Evolutionary conservation across 2,329 filamentous ascomycete genomes (phyloP).

Genomic region (Aspergillus costaricaensis): DNA sequence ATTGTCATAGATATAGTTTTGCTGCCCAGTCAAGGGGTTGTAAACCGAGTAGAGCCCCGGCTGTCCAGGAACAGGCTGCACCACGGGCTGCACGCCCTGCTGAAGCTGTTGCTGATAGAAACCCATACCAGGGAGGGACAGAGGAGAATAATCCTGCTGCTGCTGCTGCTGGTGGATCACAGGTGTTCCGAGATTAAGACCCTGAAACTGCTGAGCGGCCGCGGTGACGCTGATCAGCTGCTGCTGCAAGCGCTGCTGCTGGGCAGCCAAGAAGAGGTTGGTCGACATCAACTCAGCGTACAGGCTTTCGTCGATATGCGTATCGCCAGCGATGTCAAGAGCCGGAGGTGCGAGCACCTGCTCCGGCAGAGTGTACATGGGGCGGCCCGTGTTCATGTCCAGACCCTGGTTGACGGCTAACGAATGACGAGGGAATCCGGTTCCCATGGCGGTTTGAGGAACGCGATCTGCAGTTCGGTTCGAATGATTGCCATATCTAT

Average conservation of each 20-base stretch:
- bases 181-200: constrained; percentile 64
- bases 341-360: constrained; percentile 72
- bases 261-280: constrained; percentile 88
- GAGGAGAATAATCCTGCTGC: constrained; percentile 56
- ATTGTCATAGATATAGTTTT: constrained; percentile 76
- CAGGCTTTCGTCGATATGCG: constrained; percentile 79
- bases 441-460: constrained; percentile 62
- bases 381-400: constrained; percentile 51
- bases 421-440: constrained; percentile 53
- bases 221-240: constrained; percentile 83
- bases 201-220: constrained; percentile 79
- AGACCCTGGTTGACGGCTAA: constrained; percentile 34
- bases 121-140: constrained; percentile 55
- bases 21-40: constrained; percentile 83
- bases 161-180: constrained; percentile 48
- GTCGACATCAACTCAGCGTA: constrained; percentile 89
- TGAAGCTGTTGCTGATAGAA: constrained; percentile 68
- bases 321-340: constrained; percentile 68
- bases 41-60: constrained; percentile 80
- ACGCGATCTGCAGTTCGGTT: constrained; percentile 50
- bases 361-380: constrained; percentile 72
- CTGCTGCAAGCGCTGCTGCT: constrained; percentile 93
- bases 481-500: constrained; percentile 49
- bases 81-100: constrained; percentile 65
- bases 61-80: constrained; percentile 64